Conservation (phyloP, 1,139 yeast genomes). For the Blastobotrys serpentis region DNA sequence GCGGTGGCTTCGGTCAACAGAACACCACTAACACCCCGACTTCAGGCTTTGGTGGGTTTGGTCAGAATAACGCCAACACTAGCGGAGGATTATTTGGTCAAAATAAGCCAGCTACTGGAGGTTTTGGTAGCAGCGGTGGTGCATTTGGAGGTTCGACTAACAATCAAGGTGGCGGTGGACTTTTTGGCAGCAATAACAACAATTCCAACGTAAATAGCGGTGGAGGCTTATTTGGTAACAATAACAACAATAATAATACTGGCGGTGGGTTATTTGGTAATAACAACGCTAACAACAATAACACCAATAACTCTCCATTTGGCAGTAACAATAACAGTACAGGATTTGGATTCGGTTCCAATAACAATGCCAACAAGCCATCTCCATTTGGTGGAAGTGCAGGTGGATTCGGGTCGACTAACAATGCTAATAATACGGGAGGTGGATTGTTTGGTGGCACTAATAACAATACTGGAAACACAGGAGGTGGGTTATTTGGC, state of each 20-base stretch:
- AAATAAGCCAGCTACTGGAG: conserved; percentile 18
- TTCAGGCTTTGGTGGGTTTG: conserved; percentile 28
- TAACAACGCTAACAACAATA: conserved; percentile 25
- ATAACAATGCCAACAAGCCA: conserved; percentile 10
- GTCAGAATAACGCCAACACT: conserved; percentile 21
- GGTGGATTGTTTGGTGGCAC: conserved; percentile 23
- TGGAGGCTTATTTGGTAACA: conserved; percentile 14
- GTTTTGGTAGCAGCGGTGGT: conserved; percentile 17
- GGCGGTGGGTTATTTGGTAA: conserved; percentile 38
- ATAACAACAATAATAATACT: conserved; percentile 20
- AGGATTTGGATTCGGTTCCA: conserved; percentile 10
- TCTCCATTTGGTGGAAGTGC: conserved; percentile 15
- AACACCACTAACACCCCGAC: conserved; percentile 22
- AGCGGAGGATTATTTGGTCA: conserved; percentile 28
- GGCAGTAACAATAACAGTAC: conserved; percentile 23
- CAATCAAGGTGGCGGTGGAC: conserved; percentile 33
- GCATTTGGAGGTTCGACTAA: conserved; percentile 25
- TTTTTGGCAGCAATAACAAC: conserved; percentile 28
- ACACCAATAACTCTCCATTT: conserved; percentile 27
- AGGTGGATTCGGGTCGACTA: conserved; percentile 20
- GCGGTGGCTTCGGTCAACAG: conserved; percentile 31
- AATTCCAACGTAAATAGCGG: conserved; percentile 20
- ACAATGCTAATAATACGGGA: conserved; percentile 22
- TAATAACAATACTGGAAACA: conserved; percentile 24
- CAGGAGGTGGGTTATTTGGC: conserved; percentile 19